Conservation (phyloP, 805 yeast species). For the Barnettozyma sp. region DNA sequence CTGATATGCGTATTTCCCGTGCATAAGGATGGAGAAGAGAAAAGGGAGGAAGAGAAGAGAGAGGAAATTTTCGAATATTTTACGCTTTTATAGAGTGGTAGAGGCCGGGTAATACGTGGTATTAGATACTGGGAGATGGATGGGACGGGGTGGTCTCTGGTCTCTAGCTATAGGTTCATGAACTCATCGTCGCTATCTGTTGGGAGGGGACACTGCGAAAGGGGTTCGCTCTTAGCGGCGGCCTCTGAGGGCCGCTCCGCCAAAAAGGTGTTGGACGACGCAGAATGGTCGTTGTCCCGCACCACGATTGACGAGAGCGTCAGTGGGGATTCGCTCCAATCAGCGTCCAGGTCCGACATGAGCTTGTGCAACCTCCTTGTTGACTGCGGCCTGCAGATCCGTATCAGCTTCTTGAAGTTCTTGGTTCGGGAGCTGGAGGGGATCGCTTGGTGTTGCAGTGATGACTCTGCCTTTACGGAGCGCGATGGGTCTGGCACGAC, state of each 20-base stretch:
- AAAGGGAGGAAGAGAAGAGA: slow-evolving; percentile 1
- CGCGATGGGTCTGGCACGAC: slow-evolving; percentile 13
- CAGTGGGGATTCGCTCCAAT: slow-evolving; percentile 3
- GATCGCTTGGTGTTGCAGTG: slow-evolving; percentile 12
- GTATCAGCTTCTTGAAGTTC: slow-evolving; percentile 13
- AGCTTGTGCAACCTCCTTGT: slow-evolving; percentile 12
- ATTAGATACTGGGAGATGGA: no score
- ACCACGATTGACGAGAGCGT: slow-evolving; percentile 1
- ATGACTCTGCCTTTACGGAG: slow-evolving; percentile 10
- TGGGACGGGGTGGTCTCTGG: no score
- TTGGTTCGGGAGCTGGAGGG: slow-evolving; percentile 12
- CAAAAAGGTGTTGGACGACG: background rate
- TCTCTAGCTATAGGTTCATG: background rate
- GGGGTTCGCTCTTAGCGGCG: background rate
- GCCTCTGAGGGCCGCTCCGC: background rate
- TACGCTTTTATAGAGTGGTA: slow-evolving; percentile 1
- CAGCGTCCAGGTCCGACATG: slow-evolving; percentile 5
- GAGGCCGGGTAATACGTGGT: background rate
- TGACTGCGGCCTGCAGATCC: slow-evolving; percentile 8
- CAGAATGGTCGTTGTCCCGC: background rate
- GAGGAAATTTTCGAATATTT: background rate
- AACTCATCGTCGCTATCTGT: slow-evolving; percentile 12
- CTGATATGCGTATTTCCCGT: slow-evolving; percentile 99
- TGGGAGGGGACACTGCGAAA: no score
- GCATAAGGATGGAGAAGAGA: slow-evolving; percentile 84